Evolutionary conservation across 176 grass and related monocot species (phyloP).

Genomic region (Cenchrus americanus): DNA sequence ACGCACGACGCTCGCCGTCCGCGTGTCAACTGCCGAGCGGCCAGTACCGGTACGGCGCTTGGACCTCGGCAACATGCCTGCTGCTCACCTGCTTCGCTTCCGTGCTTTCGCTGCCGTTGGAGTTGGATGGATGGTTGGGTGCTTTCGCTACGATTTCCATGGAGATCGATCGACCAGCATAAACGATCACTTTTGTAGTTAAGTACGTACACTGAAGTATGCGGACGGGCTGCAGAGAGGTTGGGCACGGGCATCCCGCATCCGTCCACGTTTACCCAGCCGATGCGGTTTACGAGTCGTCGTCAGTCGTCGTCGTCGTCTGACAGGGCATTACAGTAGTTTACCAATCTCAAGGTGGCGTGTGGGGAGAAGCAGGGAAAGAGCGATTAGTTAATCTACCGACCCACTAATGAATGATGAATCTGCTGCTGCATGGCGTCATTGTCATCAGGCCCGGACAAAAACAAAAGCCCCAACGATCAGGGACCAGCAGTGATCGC

Average conservation of each 20-base stretch:
- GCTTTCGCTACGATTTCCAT: too few relatives aligned
- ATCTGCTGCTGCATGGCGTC: neutral
- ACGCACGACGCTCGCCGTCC: neutral
- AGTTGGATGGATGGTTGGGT: too few relatives aligned
- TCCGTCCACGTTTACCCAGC: constrained; percentile 17
- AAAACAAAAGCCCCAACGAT: neutral
- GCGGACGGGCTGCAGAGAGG: too few relatives aligned
- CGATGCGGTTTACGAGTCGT: neutral
- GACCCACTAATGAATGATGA: neutral
- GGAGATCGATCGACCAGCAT: too few relatives aligned
- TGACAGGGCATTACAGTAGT: neutral
- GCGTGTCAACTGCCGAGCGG: neutral
- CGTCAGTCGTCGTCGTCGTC: neutral
- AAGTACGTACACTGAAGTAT: too few relatives aligned
- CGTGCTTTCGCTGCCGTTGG: too few relatives aligned
- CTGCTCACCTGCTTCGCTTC: neutral
- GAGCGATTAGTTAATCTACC: neutral
- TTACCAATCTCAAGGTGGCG: constrained; percentile 29
- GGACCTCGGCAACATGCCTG: neutral
- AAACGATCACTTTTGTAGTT: too few relatives aligned
- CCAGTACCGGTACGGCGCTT: neutral
- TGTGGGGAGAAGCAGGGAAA: neutral
- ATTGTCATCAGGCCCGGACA: neutral
- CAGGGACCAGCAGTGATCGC: neutral
- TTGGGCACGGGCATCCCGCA: constrained; percentile 31